A percentile compares a stretch with the other conserved stretches of the same genome.
phyloP scores from a whole-genome alignment of 768 basidiomycete genomes.

The Russula olivacea region DNA sequence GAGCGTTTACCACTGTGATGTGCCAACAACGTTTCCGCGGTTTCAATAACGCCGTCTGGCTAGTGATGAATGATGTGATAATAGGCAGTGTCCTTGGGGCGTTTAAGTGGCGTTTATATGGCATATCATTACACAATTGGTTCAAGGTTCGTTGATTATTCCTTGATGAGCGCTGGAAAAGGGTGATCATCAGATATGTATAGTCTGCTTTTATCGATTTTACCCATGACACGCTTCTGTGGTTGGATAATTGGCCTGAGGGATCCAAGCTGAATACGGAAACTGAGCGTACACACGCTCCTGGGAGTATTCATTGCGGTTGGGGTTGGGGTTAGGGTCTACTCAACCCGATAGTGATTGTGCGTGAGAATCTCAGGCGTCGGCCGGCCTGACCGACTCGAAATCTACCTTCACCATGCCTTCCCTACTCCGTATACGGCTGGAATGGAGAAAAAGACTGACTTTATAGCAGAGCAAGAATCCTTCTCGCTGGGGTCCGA shows the following conservation, averaged over 20 bases:
- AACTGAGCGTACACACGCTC: constrained; percentile 79
- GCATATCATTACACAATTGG: constrained; percentile 30
- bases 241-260: constrained; percentile 95
- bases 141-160: constrained; percentile 2
- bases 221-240: constrained; percentile 52
- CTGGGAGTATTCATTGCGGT: constrained; percentile 59
- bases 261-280: constrained; percentile 94
- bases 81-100: constrained; percentile 69
- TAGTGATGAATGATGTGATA: constrained; percentile 85
- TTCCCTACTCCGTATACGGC: no score
- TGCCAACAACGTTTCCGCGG: constrained; percentile 34
- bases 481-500: no score
- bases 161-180: not conserved
- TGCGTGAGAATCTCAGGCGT: no score
- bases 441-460: no score
- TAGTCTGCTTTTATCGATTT: constrained; percentile 42
- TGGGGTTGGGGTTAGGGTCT: no score
- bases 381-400: no score
- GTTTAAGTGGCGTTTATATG: constrained; percentile 60
- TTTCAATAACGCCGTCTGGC: constrained; percentile 90
- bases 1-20: constrained; percentile 6
- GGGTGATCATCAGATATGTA: not conserved
- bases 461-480: no score
- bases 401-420: no score
- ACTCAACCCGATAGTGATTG: no score